Evolutionary conservation across 1,139 yeast genomes (phyloP), one percentile per base, ranked within the genome.

Genomic region (Yamadazyma atlantica): DNA sequence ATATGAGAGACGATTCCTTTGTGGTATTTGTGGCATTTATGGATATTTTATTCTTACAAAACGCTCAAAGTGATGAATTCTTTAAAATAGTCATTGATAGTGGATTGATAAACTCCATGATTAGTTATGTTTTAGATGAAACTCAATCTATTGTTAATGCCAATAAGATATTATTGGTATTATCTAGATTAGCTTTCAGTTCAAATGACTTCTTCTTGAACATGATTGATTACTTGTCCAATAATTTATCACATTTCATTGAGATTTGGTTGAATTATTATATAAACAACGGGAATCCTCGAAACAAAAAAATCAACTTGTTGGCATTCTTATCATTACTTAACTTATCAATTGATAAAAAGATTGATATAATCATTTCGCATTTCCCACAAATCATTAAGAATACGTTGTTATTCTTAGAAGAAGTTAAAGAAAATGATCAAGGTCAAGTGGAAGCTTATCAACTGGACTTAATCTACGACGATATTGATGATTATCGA

Each of bases 1-100:
- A 69, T 18, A 73, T 86, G 78, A 72, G 94, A 42, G 90, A 85
- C 51, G 95, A 86, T 53, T 65, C 88, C 0, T 69, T 81, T 39
- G 75, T 70, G 28, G 58, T 82, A 6, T 66, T 82, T 26, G 62
- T 83, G 9, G 75, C 85, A 8, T 60, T 78, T 17, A 60, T 82
- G 65, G 92, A 85, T 50, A 69, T 82, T 11, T 54, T 82, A 18
- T 53, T 73, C 17, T 56, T 78, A 29, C 56, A 56, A 38, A 52
- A 54, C 18, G 44, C 57, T 15, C 24, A 29, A 14, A 46, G 45
- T 17, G 55, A 57, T 35, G 43, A 37, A 2, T 60, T 75, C 19
- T 49, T 75, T 11, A 57, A 62, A 9, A 51, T 57, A 13, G 43
- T 78, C 13, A 55, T 74, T 25, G 64, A 65, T 32, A 75, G 82